Percentiles rank a stretch among this genome's conserved stretches.
These are phyloP conservation scores for Rhizophora apiculata DNA, from an alignment of 345 rosid genomes.

Conservation along the genomic window DNA sequence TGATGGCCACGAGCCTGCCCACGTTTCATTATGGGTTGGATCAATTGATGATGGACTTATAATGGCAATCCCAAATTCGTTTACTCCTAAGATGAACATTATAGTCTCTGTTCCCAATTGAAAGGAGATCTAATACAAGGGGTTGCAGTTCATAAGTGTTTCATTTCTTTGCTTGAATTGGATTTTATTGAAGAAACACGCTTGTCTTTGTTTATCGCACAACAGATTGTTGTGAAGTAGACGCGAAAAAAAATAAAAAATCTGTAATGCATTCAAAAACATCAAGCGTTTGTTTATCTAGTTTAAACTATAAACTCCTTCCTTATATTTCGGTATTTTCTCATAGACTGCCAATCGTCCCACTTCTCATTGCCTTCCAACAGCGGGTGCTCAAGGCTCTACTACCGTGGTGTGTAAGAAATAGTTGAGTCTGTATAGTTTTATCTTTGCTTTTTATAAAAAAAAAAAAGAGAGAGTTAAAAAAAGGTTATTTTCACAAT, in stretches of 20 bases:
- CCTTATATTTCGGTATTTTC: no score
- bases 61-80: slow-evolving; percentile 32
- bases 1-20: slow-evolving; percentile 34
- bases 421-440: no score
- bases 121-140: background rate
- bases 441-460: background rate
- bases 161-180: background rate
- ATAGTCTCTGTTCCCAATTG: slow-evolving; percentile 37
- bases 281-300: no score
- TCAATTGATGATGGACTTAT: slow-evolving; percentile 37
- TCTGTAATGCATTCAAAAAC: no score
- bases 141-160: background rate
- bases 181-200: background rate
- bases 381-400: no score
- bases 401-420: no score
- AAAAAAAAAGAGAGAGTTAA: background rate
- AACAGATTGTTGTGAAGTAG: no score
- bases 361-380: no score
- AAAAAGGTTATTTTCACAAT: background rate
- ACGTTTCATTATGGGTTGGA: slow-evolving; percentile 53
- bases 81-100: slow-evolving; percentile 10
- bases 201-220: no score
- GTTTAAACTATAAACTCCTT: no score
- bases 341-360: no score
- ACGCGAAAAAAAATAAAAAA: no score